phyloP scores from a whole-genome alignment of 129 eudicot species.

The Pittosporum tobira region DNA sequence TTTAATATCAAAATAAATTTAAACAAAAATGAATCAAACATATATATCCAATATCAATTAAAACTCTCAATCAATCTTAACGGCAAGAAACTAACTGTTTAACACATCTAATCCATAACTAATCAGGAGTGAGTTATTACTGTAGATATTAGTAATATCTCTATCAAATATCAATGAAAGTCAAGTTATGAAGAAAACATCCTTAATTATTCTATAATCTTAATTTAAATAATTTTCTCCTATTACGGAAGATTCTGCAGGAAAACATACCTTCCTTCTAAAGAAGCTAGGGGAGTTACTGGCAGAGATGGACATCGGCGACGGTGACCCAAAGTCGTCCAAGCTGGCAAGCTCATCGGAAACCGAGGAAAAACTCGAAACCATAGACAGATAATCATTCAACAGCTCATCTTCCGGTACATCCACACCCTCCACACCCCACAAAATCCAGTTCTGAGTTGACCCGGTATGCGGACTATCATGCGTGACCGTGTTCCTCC shows the following conservation, averaged over 20 bases:
- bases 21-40: too few relatives aligned
- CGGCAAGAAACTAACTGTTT: too few relatives aligned
- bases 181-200: too few relatives aligned
- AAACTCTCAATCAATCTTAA: too few relatives aligned
- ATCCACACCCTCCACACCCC: slow-evolving; percentile 55
- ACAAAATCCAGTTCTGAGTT: slow-evolving; percentile 47
- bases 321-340: slow-evolving; percentile 31
- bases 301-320: slow-evolving; percentile 17
- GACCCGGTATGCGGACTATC: slow-evolving; percentile 45
- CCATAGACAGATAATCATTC: slow-evolving; percentile 36
- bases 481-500: slow-evolving; percentile 79
- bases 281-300: slow-evolving; percentile 2
- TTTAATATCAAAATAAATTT: too few relatives aligned
- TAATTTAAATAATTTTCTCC: neutral
- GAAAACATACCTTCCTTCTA: neutral
- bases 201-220: neutral
- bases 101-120: too few relatives aligned
- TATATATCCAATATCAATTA: too few relatives aligned
- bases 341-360: slow-evolving; percentile 35
- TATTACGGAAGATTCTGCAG: neutral
- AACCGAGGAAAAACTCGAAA: slow-evolving; percentile 41
- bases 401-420: slow-evolving; percentile 41
- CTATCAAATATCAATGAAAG: too few relatives aligned
- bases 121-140: too few relatives aligned
- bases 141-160: too few relatives aligned